Evolutionary conservation across 2,329 filamentous ascomycete species (phyloP).

Genomic region (Thielaviopsis punctulata): DNA sequence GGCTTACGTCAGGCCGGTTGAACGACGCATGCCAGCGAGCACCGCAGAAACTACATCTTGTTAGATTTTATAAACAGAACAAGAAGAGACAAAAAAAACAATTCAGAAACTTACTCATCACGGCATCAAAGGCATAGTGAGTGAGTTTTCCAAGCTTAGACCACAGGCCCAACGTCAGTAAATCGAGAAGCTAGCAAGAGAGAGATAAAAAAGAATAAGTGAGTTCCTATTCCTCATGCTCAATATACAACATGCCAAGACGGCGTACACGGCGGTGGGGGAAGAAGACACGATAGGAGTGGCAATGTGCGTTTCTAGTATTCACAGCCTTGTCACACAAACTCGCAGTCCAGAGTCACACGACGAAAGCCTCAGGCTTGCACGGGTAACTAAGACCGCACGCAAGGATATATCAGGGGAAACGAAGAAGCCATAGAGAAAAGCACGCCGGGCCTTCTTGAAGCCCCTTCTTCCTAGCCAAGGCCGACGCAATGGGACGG

Average conservation of each 20-base stretch:
- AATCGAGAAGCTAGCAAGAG: slow-evolving; percentile 39
- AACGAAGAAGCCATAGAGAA: too few relatives aligned
- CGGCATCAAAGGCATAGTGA: slow-evolving; percentile 92
- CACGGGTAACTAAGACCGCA: too few relatives aligned
- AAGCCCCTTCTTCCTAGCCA: too few relatives aligned
- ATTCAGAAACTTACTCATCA: slow-evolving; percentile 49
- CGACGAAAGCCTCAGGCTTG: too few relatives aligned
- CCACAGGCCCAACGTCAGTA: slow-evolving; percentile 51
- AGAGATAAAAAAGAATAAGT: slow-evolving; percentile 1
- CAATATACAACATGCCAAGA: neutral
- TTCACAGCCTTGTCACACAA: neutral
- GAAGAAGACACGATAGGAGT: neutral
- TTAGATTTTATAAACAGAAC: neutral
- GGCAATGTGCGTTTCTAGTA: neutral
- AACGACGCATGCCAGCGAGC: slow-evolving; percentile 91
- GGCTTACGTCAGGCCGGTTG: slow-evolving; percentile 92
- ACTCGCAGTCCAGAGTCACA: too few relatives aligned
- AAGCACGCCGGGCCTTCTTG: too few relatives aligned
- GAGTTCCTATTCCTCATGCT: neutral
- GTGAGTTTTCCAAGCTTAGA: slow-evolving; percentile 79
- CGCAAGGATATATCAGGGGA: too few relatives aligned
- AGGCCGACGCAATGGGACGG: too few relatives aligned
- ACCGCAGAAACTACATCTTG: slow-evolving; percentile 64
- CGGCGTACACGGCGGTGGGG: neutral
- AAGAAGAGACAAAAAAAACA: slow-evolving; percentile 3